Evolutionary conservation across 441 rosid species (phyloP).

Genomic region (Hypseocharis bilobata): DNA sequence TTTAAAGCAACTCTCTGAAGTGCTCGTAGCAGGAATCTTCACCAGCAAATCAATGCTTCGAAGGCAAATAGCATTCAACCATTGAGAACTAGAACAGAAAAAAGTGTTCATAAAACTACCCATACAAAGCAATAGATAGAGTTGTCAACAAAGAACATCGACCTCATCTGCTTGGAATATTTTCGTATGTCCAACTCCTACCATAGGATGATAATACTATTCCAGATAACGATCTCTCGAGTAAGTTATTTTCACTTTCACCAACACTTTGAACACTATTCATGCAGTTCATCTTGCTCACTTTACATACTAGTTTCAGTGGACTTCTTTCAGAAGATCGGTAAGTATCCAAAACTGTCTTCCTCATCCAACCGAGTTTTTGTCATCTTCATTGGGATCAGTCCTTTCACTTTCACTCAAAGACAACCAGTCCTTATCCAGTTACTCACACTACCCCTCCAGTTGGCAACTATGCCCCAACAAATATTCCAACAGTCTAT

Average conservation of each 20-base stretch:
- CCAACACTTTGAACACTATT: neutral
- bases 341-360: neutral
- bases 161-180: neutral
- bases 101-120: neutral
- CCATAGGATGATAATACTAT: neutral
- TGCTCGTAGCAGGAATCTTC: neutral
- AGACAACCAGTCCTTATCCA: neutral
- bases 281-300: neutral
- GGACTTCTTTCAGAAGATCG: neutral
- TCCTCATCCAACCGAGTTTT: neutral
- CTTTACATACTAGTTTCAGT: neutral
- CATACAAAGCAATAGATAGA: neutral
- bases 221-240: neutral
- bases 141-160: neutral
- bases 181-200: neutral
- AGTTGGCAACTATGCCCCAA: conserved; percentile 8
- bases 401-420: neutral
- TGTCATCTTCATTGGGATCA: conserved; percentile 4
- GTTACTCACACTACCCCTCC: neutral
- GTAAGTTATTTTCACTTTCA: neutral
- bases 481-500: neutral
- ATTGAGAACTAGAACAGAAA: neutral
- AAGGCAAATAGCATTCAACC: neutral
- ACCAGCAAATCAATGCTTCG: neutral
- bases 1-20: neutral